Conservation (phyloP, 1,284 basidiomycete genomes). For the Pyrrhoderma lamaoense region DNA sequence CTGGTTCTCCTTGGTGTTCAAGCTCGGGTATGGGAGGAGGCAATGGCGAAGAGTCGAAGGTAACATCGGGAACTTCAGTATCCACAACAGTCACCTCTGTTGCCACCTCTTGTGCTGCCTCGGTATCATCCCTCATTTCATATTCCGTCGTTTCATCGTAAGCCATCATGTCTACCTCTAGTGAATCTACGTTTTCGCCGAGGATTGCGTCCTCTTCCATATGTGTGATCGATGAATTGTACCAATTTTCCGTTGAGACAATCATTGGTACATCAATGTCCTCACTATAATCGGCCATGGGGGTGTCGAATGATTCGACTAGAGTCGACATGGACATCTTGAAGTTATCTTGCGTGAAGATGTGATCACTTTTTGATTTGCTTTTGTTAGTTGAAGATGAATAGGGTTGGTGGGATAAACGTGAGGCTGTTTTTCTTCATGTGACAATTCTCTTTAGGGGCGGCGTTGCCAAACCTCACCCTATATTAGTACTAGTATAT, state of each 20-base stretch:
- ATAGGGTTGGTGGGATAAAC: not conserved
- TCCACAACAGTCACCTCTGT: slow-evolving; percentile 37
- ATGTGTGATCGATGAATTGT: slow-evolving; percentile 10
- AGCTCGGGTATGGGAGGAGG: slow-evolving; percentile 9
- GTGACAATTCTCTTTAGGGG: no score
- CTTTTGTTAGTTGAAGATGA: not conserved
- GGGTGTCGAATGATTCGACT: slow-evolving; percentile 15
- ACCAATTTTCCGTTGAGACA: slow-evolving; percentile 16
- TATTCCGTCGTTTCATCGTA: slow-evolving; percentile 55
- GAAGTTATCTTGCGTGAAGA: no score
- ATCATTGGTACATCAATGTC: slow-evolving; percentile 16
- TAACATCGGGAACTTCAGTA: slow-evolving; percentile 55
- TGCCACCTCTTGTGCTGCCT: slow-evolving; percentile 24
- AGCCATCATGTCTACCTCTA: slow-evolving; percentile 69
- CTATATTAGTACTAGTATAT: no score
- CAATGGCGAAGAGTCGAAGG: slow-evolving; percentile 30
- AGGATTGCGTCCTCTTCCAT: slow-evolving; percentile 18
- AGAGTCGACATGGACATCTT: slow-evolving; percentile 15
- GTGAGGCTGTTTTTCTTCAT: no score
- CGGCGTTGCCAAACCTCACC: no score
- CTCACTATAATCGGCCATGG: slow-evolving; percentile 18
- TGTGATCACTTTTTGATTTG: no score
- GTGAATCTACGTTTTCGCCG: not conserved
- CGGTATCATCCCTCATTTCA: slow-evolving; percentile 59
- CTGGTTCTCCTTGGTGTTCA: not conserved